These are phyloP conservation scores for Zasmidium citrigriseum DNA, from an alignment of 2,329 filamentous ascomycete species.

Conservation along the genomic window DNA sequence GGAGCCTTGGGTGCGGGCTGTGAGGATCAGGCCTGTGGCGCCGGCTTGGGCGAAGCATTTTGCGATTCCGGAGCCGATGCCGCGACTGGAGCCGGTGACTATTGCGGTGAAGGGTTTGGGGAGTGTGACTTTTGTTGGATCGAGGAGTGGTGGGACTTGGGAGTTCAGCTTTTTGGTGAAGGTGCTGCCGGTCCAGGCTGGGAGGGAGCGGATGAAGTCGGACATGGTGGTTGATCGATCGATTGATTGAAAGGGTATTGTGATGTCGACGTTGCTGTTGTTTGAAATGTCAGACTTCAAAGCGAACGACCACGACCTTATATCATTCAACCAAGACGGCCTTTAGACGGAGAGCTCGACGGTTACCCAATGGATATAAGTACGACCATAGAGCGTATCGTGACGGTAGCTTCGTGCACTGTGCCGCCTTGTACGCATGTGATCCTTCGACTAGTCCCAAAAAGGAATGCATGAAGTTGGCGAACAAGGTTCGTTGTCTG, in stretches of 20 bases:
- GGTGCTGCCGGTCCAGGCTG: not conserved
- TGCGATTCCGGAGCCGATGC: conserved; percentile 53
- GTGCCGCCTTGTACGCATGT: not conserved
- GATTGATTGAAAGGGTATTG: not conserved
- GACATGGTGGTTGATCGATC: not conserved
- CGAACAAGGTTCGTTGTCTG: not conserved
- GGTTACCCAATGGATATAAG: not conserved
- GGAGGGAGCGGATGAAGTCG: not conserved
- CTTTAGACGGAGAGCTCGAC: not conserved
- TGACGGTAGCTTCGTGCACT: not conserved
- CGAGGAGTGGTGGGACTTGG: not conserved
- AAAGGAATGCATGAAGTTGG: not conserved
- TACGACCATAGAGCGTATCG: not conserved
- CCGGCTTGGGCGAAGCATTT: conserved; percentile 58
- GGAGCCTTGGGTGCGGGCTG: conserved; percentile 51
- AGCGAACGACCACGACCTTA: not conserved
- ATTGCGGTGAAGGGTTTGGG: conserved; percentile 39
- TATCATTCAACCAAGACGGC: not conserved
- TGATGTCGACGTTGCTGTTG: not conserved
- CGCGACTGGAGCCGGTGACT: conserved; percentile 49
- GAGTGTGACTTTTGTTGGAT: not conserved
- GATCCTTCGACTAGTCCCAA: not conserved
- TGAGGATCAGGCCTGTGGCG: conserved; percentile 54
- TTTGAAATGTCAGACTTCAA: not conserved
- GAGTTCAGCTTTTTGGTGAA: not conserved